A percentile compares a stretch with the other conserved stretches of the same genome.
phyloP scores from a whole-genome alignment of 331 rosid species.

The Rhamnella rubrinervis region DNA sequence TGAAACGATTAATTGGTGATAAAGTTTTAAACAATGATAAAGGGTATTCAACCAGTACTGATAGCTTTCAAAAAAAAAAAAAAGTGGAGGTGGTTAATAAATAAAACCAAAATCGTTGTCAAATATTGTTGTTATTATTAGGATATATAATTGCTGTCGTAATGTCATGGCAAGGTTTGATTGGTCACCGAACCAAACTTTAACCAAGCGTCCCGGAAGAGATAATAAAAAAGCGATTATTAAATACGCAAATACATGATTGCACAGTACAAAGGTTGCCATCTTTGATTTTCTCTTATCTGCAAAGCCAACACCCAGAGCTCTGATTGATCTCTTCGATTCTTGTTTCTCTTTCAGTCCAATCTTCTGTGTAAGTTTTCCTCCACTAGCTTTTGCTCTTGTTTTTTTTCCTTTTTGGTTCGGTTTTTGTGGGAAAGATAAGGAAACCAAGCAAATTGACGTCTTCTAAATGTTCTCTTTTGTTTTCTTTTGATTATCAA shows the following conservation, averaged over 20 bases:
- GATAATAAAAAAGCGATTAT: conserved; percentile 6
- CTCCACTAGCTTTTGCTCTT: background rate
- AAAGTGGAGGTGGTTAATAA: too few relatives aligned
- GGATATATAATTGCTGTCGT: too few relatives aligned
- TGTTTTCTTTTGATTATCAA: background rate
- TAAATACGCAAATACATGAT: background rate
- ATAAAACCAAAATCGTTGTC: too few relatives aligned
- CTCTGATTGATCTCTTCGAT: background rate
- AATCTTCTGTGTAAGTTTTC: conserved; percentile 9
- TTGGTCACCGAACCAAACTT: background rate
- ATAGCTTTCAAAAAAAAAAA: too few relatives aligned
- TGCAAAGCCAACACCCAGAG: background rate
- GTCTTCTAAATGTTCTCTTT: background rate
- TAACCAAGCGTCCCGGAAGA: conserved; percentile 6
- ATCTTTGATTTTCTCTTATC: background rate
- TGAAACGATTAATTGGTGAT: too few relatives aligned
- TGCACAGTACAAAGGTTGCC: background rate
- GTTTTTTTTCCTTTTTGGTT: background rate
- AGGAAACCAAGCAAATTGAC: background rate
- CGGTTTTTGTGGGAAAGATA: background rate
- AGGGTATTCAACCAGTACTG: too few relatives aligned
- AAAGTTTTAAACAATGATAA: too few relatives aligned
- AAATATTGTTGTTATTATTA: too few relatives aligned
- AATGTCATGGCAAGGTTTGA: background rate
- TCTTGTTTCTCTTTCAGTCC: background rate